These are phyloP conservation scores for Eurotiales sp. DNA, from an alignment of 2,329 filamentous ascomycete genomes.

Conservation along the genomic window DNA sequence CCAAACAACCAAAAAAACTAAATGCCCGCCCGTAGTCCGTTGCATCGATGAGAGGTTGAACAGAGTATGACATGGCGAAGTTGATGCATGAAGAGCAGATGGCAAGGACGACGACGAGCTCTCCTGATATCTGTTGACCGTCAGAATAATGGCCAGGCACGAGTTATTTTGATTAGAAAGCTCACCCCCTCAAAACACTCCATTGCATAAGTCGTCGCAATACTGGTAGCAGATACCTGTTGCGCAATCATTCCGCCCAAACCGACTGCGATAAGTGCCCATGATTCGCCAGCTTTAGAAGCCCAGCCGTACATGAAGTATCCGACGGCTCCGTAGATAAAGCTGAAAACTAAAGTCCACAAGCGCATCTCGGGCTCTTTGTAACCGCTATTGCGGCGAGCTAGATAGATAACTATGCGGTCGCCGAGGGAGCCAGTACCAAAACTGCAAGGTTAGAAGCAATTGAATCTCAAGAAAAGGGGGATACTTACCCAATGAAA, in stretches of 20 bases:
- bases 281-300: conserved; percentile 30
- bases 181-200: conserved; percentile 37
- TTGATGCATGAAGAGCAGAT: conserved; percentile 32
- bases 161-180: not conserved
- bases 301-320: conserved; percentile 41
- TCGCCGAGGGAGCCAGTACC: conserved; percentile 31
- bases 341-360: conserved; percentile 23
- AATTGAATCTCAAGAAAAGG: not conserved
- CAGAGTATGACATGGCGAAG: conserved; percentile 37
- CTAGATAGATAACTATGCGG: conserved; percentile 29
- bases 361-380: conserved; percentile 39
- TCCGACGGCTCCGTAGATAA: conserved; percentile 31
- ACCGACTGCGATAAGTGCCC: conserved; percentile 34
- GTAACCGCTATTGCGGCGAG: conserved; percentile 31
- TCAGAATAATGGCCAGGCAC: too few species aligned
- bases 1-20: conserved; percentile 33
- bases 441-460: conserved; percentile 36
- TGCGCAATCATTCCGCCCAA: conserved; percentile 40
- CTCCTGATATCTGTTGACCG: conserved; percentile 29
- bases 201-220: conserved; percentile 39
- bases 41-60: conserved; percentile 38
- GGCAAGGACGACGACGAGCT: conserved; percentile 36
- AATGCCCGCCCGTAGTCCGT: conserved; percentile 31
- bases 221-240: conserved; percentile 29
- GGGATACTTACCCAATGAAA: conserved; percentile 24